Percentiles rank a stretch among this genome's conserved stretches.
Evolutionary conservation across 352 stramenopile species (phyloP).

Genomic region (Globisporangium mamillatum): DNA sequence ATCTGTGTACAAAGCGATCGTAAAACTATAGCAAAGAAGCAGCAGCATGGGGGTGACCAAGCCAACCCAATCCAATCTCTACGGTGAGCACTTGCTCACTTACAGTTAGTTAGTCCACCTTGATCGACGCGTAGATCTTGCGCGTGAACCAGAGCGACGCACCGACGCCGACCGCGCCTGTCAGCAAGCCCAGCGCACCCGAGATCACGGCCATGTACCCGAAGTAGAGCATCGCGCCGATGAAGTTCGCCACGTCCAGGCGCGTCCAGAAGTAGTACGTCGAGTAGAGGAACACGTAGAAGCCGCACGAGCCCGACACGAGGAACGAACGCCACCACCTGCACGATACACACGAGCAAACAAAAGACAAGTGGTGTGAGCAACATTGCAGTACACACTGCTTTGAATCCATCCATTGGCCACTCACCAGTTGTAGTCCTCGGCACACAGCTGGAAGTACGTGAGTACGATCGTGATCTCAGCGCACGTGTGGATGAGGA

Average conservation of each 20-base stretch:
- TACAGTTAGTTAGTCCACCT: conserved; percentile 89
- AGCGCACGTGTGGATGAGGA: conserved; percentile 97
- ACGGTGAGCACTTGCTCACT: neutral
- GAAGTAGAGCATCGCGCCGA: conserved; percentile 94
- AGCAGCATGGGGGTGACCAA: neutral
- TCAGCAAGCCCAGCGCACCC: conserved; percentile 95
- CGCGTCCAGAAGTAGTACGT: conserved; percentile 97
- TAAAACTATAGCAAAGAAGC: neutral
- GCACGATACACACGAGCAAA: neutral
- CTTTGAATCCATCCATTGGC: neutral
- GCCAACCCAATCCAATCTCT: neutral
- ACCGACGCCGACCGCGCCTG: conserved; percentile 95
- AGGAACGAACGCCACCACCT: conserved; percentile 99
- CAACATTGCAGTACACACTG: conserved; percentile 2
- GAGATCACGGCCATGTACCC: conserved; percentile 99
- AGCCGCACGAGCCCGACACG: conserved; percentile 94
- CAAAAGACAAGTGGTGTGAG: neutral
- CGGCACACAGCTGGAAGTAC: conserved; percentile 99
- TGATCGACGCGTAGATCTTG: conserved; percentile 98
- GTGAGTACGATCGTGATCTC: conserved; percentile 99
- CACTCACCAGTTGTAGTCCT: conserved; percentile 99
- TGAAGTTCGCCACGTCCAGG: conserved; percentile 93
- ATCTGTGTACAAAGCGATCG: neutral
- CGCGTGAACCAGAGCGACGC: conserved; percentile 98
- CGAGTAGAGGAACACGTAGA: conserved; percentile 99